phyloP scores from a whole-genome alignment of 108 stramenopile genomes.

The Craspedostauros australis region DNA sequence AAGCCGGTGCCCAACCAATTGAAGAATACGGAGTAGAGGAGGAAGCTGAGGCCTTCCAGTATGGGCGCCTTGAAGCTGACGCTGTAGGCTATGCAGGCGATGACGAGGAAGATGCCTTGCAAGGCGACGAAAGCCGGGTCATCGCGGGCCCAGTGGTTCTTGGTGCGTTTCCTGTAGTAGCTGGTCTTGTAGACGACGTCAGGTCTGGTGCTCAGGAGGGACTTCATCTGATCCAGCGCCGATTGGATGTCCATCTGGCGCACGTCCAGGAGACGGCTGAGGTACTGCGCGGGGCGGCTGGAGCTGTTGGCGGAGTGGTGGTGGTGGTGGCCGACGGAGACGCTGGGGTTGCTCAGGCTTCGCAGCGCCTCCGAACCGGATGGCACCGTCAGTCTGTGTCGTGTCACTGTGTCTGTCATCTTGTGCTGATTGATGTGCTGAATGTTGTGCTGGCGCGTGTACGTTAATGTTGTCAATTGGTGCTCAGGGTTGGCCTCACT shows the following conservation, averaged over 20 bases:
- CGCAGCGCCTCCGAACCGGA: constrained; percentile 32
- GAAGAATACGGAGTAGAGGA: constrained; percentile 45
- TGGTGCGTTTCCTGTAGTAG: constrained; percentile 90
- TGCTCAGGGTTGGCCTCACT: no score
- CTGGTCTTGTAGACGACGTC: constrained; percentile 84
- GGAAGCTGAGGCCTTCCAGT: constrained; percentile 30
- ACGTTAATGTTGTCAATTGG: no score
- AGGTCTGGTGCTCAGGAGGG: constrained; percentile 58
- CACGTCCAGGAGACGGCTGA: constrained; percentile 56
- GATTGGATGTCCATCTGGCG: constrained; percentile 85
- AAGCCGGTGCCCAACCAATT: constrained; percentile 65
- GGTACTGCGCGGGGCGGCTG: constrained; percentile 36
- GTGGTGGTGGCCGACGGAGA: constrained; percentile 14
- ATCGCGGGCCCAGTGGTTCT: constrained; percentile 98
- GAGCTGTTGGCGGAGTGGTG: constrained; percentile 1
- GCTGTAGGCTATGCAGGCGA: constrained; percentile 69
- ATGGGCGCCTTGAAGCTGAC: constrained; percentile 59
- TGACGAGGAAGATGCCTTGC: constrained; percentile 73
- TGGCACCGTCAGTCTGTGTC: constrained; percentile 30
- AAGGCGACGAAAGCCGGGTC: constrained; percentile 96
- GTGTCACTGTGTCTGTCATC: no score
- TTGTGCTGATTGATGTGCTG: no score
- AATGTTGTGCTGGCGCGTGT: no score
- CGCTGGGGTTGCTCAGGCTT: constrained; percentile 15
- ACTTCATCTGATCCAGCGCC: constrained; percentile 86